Conservation (phyloP, 2,329 filamentous ascomycete genomes). For the Parastagonospora nodorum region DNA sequence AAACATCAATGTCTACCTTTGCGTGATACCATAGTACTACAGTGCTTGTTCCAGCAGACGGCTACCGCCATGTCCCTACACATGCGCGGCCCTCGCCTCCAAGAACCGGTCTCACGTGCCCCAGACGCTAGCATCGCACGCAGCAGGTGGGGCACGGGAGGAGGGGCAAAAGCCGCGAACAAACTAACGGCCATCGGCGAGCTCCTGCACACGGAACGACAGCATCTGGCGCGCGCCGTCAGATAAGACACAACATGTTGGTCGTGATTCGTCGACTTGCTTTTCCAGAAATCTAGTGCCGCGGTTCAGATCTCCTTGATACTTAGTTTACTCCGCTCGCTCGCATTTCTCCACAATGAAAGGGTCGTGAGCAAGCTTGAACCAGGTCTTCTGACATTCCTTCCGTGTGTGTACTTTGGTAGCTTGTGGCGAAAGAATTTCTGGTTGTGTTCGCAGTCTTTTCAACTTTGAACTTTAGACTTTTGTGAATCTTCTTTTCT, state of each 20-base stretch:
- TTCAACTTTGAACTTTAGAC: neutral
- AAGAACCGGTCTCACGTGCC: conserved; percentile 5
- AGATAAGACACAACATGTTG: conserved; percentile 19
- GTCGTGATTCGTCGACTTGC: conserved; percentile 19
- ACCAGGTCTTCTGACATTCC: neutral
- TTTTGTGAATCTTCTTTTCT: neutral
- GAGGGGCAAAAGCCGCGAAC: conserved; percentile 10
- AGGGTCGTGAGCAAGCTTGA: neutral
- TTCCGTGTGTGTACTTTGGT: conserved; percentile 11
- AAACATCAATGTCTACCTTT: too few species aligned
- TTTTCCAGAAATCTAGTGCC: conserved; percentile 1
- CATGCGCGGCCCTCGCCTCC: neutral
- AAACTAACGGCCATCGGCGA: conserved; percentile 31
- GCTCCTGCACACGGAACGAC: conserved; percentile 27
- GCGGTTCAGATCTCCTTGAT: conserved; percentile 1
- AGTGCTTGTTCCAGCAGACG: too few species aligned
- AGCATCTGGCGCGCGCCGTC: conserved; percentile 7
- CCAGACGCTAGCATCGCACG: neutral
- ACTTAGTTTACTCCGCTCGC: neutral
- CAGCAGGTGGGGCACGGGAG: conserved; percentile 4
- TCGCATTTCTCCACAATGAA: conserved; percentile 1
- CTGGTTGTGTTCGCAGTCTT: neutral
- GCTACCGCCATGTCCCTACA: too few species aligned
- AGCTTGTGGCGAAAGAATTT: neutral
- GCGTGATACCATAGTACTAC: too few species aligned